A percentile compares a stretch with the other conserved stretches of the same genome.
These are phyloP conservation scores for Saturnispora silvae DNA, from an alignment of 805 yeast genomes.

Conservation along the genomic window DNA sequence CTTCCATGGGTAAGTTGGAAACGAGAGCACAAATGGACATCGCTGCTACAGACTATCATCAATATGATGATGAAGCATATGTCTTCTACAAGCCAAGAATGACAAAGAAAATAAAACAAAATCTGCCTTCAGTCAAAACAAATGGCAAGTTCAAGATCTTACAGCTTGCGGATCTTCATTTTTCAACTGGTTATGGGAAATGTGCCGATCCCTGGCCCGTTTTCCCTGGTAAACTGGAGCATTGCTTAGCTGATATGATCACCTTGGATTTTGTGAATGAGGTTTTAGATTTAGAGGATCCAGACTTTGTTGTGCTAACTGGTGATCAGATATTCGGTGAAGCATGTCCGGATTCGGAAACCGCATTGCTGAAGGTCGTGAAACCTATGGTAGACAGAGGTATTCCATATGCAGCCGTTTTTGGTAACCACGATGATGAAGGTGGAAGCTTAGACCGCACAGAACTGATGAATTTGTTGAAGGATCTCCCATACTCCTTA, in stretches of 20 bases:
- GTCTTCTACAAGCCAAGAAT: conserved; percentile 9
- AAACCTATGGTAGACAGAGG: conserved; percentile 53
- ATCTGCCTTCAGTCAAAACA: conserved; percentile 25
- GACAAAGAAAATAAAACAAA: conserved; percentile 17
- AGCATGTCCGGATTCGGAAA: conserved; percentile 66
- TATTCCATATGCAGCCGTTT: conserved; percentile 75
- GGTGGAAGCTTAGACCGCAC: conserved; percentile 61
- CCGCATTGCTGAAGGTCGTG: conserved; percentile 69
- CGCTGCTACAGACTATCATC: conserved; percentile 8
- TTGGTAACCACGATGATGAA: conserved; percentile 95
- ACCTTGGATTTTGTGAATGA: conserved; percentile 51
- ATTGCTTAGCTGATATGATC: conserved; percentile 70
- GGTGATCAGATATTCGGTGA: conserved; percentile 92
- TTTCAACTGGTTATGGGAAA: conserved; percentile 70
- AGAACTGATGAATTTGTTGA: conserved; percentile 48
- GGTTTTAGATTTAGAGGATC: conserved; percentile 64
- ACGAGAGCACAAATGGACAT: conserved; percentile 2
- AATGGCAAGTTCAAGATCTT: conserved; percentile 59
- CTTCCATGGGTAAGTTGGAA: conserved; percentile 3
- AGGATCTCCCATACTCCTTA: conserved; percentile 56
- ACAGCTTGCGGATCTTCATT: conserved; percentile 88
- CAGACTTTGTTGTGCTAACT: conserved; percentile 76
- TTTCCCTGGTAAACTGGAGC: conserved; percentile 26
- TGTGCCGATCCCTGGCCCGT: conserved; percentile 67
- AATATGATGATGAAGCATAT: conserved; percentile 11